Conservation (phyloP, 495 filamentous ascomycete genomes). For the Patellaria atrata region DNA sequence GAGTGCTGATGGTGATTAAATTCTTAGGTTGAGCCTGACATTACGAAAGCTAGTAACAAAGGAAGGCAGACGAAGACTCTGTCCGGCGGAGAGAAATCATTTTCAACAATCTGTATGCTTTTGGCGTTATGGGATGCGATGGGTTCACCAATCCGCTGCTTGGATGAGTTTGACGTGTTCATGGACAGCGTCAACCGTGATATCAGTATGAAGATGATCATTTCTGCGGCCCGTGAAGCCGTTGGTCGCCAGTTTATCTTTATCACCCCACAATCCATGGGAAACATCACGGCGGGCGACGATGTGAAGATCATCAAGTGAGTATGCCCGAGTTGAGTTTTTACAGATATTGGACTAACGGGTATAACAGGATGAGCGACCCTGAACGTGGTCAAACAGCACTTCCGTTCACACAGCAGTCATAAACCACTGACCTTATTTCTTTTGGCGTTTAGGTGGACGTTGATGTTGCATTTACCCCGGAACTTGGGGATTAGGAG, state of each 20-base stretch:
- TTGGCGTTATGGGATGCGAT: conserved; percentile 95
- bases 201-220: conserved; percentile 89
- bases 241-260: conserved; percentile 89
- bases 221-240: conserved; percentile 66
- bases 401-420: conserved; percentile 21
- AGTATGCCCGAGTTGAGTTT: conserved; percentile 21
- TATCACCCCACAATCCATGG: conserved; percentile 87
- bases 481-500: too few species aligned
- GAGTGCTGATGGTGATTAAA: conserved; percentile 3
- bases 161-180: conserved; percentile 98
- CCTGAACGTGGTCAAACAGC: conserved; percentile 31
- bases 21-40: conserved; percentile 59
- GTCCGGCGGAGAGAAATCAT: conserved; percentile 93
- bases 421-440: too few species aligned
- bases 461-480: too few species aligned
- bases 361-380: conserved; percentile 24
- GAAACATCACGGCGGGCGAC: conserved; percentile 44
- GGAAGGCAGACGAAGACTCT: conserved; percentile 80
- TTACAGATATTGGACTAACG: conserved; percentile 2
- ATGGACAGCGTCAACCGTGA: conserved; percentile 96
- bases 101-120: conserved; percentile 87
- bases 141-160: conserved; percentile 83
- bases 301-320: conserved; percentile 82
- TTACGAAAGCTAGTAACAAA: conserved; percentile 44
- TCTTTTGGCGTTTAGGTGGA: too few species aligned